Conservation (phyloP, 352 stramenopile species). For the Phytophthora fragariae region DNA sequence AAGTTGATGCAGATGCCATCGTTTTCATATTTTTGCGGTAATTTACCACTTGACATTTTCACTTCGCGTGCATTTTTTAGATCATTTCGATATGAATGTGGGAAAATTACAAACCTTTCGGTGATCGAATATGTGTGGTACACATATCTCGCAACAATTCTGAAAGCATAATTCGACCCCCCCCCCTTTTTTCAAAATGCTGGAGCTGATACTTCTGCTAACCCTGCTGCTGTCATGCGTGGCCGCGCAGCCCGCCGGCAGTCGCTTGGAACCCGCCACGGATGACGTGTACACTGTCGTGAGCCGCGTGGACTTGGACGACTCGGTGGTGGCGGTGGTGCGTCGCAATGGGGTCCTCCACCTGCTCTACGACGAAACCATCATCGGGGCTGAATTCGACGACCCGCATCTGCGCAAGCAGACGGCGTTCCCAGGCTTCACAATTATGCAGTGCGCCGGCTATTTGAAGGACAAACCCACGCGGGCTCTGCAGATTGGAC, state of each 20-base stretch:
- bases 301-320: constrained; percentile 46
- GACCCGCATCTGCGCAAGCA: constrained; percentile 64
- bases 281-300: constrained; percentile 37
- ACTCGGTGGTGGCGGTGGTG: constrained; percentile 68
- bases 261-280: constrained; percentile 8
- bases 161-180: neutral
- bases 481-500: constrained; percentile 65
- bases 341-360: constrained; percentile 61
- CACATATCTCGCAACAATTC: neutral
- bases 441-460: constrained; percentile 78
- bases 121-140: neutral
- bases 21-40: no score
- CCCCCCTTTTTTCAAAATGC: neutral
- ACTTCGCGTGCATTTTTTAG: neutral
- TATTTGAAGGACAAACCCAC: constrained; percentile 60
- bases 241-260: constrained; percentile 6
- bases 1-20: no score
- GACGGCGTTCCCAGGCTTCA: constrained; percentile 79
- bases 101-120: neutral
- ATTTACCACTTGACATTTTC: neutral
- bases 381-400: constrained; percentile 84
- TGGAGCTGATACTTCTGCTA: constrained; percentile 7
- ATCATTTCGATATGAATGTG: no score
- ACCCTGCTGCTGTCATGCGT: constrained; percentile 22
- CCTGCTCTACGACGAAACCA: constrained; percentile 78